Percentiles rank a stretch among this genome's conserved stretches.
phyloP scores from a whole-genome alignment of 2,329 filamentous ascomycete species.

The Saccharata proteae region DNA sequence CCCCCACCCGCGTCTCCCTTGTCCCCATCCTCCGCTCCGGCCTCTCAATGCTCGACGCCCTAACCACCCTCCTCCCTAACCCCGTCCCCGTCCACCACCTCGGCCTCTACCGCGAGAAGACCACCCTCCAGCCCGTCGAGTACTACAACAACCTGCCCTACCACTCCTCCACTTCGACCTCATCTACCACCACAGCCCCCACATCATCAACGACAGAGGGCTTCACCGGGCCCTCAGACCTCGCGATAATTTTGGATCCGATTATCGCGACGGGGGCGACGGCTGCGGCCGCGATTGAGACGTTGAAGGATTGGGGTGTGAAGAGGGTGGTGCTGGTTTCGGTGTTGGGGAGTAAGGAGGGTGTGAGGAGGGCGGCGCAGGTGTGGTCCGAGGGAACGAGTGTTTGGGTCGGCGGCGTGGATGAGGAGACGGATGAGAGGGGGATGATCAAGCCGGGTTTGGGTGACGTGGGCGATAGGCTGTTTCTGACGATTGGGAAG shows the following conservation, averaged over 20 bases:
- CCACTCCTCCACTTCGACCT: constrained; percentile 40
- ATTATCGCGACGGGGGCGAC: constrained; percentile 91
- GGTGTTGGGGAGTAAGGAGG: constrained; percentile 60
- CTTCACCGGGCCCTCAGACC: constrained; percentile 31
- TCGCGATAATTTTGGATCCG: constrained; percentile 81
- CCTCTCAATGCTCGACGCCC: constrained; percentile 77
- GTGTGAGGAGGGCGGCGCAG: constrained; percentile 57
- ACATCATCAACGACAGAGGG: no score
- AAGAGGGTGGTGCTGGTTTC: constrained; percentile 63
- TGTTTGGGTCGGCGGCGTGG: constrained; percentile 73
- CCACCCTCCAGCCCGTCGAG: constrained; percentile 78
- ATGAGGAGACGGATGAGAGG: constrained; percentile 57
- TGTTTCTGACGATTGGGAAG: constrained; percentile 85
- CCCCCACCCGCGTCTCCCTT: constrained; percentile 59
- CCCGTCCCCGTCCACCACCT: constrained; percentile 84
- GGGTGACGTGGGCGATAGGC: constrained; percentile 78
- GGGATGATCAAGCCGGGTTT: constrained; percentile 88
- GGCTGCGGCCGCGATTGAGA: constrained; percentile 78
- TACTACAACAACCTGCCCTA: constrained; percentile 97
- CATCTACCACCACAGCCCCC: constrained; percentile 28
- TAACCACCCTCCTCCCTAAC: constrained; percentile 69
- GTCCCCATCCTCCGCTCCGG: constrained; percentile 90
- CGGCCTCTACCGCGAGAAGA: constrained; percentile 83
- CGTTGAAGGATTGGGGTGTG: constrained; percentile 84
- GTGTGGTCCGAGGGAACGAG: constrained; percentile 70